Percentiles rank a stretch among this genome's conserved stretches.
Conservation (phyloP, 768 basidiomycete genomes). For the Lentinula boryana region DNA sequence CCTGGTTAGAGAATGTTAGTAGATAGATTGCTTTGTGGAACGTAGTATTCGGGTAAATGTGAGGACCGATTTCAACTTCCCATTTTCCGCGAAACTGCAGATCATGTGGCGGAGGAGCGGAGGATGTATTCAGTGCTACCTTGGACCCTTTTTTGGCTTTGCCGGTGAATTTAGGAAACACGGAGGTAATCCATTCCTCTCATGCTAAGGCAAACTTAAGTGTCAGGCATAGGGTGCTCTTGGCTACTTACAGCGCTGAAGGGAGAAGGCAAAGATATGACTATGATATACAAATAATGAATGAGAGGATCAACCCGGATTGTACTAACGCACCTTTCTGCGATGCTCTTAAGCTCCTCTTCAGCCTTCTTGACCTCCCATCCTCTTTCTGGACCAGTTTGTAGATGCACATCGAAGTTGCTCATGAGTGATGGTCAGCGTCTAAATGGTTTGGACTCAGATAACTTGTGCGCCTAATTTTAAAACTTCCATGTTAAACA, state of each 20-base stretch:
- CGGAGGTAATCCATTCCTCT: slow-evolving; percentile 61
- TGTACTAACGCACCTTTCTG: slow-evolving; percentile 46
- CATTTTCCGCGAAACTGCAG: slow-evolving; percentile 62
- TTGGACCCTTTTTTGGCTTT: slow-evolving; percentile 35
- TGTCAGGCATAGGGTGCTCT: slow-evolving; percentile 7
- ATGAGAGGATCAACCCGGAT: background rate
- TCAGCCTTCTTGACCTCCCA: slow-evolving; percentile 53
- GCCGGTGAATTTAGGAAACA: slow-evolving; percentile 68
- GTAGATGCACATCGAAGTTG: slow-evolving; percentile 18
- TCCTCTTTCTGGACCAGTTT: slow-evolving; percentile 44
- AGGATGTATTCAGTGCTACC: slow-evolving; percentile 42
- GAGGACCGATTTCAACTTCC: slow-evolving; percentile 71
- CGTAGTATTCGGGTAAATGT: slow-evolving; percentile 59
- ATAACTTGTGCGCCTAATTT: background rate
- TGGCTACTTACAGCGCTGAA: slow-evolving; percentile 58
- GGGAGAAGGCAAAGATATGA: slow-evolving; percentile 55
- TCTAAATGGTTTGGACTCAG: background rate
- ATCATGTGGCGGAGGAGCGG: slow-evolving; percentile 58
- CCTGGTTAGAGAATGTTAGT: slow-evolving; percentile 10
- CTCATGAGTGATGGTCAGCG: slow-evolving; percentile 8
- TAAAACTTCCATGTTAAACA: slow-evolving; percentile 6
- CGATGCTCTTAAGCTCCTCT: slow-evolving; percentile 40
- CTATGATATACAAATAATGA: slow-evolving; percentile 25
- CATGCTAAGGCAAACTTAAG: slow-evolving; percentile 39
- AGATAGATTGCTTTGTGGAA: slow-evolving; percentile 75